Base-by-base conservation (phyloP, 805 yeast genomes). In the Candida michaelii region DNA sequence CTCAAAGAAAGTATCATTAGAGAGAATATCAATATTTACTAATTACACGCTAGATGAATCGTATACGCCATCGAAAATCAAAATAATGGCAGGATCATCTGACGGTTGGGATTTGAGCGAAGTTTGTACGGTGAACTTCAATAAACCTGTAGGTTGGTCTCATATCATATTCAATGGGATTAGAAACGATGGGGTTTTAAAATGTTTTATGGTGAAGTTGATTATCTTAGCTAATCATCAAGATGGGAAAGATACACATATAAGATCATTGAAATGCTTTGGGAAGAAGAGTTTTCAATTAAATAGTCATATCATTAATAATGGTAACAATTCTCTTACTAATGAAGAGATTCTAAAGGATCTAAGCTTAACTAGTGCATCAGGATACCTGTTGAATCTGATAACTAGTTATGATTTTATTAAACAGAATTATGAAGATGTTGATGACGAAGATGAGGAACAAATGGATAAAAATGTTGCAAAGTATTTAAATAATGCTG, bases 201-300 rank as follows among this genome's bases (percentile, higher is more conserved):
- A 85, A 51, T 79, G 93, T 40, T 84, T 81, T 52, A 65, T 82
- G 48, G 63, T 89, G 10, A 76, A 85, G 46, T 51, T 89, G 12
- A 58, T 74, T n/a, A 71, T 89, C 5, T 58, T 77, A 7, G 77
- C 86, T 1, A 93, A 95, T 54, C 96, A 89, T 54, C 97, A 90
- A 57, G 89, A 88, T 56, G 99, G 99, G 35, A 93, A 91, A 56
- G 99, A 93, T 60, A 83, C 96, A 0, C 98, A 89, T 59, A 69
- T 93, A 9, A 65, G 99, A 36, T 84, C 89, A 0, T 71, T 90
- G 13, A 79, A 69, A 60, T 87, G 53, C 68, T 80, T 60, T 48
- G 74, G 74, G 3, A 69, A 64, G 42, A 69, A 66, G 44, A 40
- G 62, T 3, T 36, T 44, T 16, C 40, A 29, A 27, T 27, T 18